phyloP scores from a whole-genome alignment of 2,329 filamentous ascomycete species.

The Botrytis aclada region DNA sequence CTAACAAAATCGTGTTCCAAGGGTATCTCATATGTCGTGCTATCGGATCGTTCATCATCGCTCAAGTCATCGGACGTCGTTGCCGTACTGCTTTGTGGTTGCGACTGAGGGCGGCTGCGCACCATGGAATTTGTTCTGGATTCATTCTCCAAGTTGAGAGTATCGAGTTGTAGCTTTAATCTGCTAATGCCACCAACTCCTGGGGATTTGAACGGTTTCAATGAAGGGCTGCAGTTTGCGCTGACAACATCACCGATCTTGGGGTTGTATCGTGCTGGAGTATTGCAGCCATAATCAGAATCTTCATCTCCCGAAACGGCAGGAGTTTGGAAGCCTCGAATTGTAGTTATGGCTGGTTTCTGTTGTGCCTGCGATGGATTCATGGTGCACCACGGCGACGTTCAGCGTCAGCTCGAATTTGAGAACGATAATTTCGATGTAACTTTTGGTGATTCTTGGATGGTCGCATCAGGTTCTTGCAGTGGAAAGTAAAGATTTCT shows the following conservation, averaged over 20 bases:
- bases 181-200: conserved; percentile 73
- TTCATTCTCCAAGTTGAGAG: conserved; percentile 61
- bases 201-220: conserved; percentile 48
- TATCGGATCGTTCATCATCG: conserved; percentile 64
- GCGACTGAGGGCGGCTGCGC: conserved; percentile 53
- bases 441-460: conserved; percentile 35
- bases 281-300: conserved; percentile 47
- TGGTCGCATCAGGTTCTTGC: conserved; percentile 36
- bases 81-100: conserved; percentile 49
- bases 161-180: conserved; percentile 77
- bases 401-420: conserved; percentile 38
- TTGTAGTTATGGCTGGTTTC: conserved; percentile 34
- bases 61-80: conserved; percentile 44
- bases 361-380: conserved; percentile 21
- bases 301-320: conserved; percentile 53
- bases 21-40: conserved; percentile 79
- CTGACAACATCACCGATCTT: conserved; percentile 46
- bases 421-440: conserved; percentile 38
- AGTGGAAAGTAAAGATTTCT: conserved; percentile 24
- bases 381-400: conserved; percentile 37
- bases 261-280: conserved; percentile 36
- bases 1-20: conserved; percentile 84
- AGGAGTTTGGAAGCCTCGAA: conserved; percentile 39
- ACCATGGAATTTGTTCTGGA: conserved; percentile 56
- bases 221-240: conserved; percentile 58